Evolutionary conservation across 805 yeast species (phyloP).

Genomic region (Blastobotrys robertii): DNA sequence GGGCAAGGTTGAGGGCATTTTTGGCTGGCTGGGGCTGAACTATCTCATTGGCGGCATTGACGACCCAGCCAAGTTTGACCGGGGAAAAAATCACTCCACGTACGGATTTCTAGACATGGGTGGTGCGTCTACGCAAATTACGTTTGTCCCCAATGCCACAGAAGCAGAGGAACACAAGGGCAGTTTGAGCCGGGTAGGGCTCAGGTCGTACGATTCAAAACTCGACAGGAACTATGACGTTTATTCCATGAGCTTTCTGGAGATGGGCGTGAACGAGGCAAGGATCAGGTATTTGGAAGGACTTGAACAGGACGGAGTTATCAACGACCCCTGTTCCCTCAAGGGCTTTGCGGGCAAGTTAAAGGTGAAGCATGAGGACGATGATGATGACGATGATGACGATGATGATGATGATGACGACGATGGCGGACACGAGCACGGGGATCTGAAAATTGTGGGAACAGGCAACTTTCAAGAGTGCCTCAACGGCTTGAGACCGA

Average conservation of each 20-base stretch:
- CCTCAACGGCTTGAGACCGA: conserved; percentile 58
- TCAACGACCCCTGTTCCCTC: conserved; percentile 78
- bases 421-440: conserved; percentile 12
- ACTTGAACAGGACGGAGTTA: conserved; percentile 12
- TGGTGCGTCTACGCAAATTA: conserved; percentile 96
- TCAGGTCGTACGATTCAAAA: conserved; percentile 48
- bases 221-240: conserved; percentile 48
- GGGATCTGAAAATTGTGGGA: conserved; percentile 41
- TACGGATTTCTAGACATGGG: conserved; percentile 99
- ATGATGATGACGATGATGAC: conserved; percentile 6
- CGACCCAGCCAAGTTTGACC: conserved; percentile 20
- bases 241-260: conserved; percentile 92
- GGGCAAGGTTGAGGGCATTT: conserved; percentile 89
- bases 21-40: conserved; percentile 91
- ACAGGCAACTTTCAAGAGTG: conserved; percentile 75
- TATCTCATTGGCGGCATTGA: conserved; percentile 63
- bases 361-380: conserved; percentile 5
- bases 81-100: conserved; percentile 33
- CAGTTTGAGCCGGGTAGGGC: conserved; percentile 55
- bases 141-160: conserved; percentile 69
- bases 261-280: conserved; percentile 96
- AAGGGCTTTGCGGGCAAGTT: conserved; percentile 36
- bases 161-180: conserved; percentile 57
- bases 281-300: conserved; percentile 50
- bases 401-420: conserved; percentile 10